Base-by-base conservation (phyloP, 495 filamentous ascomycete species). In the Pseudotulostoma volvatum region DNA sequence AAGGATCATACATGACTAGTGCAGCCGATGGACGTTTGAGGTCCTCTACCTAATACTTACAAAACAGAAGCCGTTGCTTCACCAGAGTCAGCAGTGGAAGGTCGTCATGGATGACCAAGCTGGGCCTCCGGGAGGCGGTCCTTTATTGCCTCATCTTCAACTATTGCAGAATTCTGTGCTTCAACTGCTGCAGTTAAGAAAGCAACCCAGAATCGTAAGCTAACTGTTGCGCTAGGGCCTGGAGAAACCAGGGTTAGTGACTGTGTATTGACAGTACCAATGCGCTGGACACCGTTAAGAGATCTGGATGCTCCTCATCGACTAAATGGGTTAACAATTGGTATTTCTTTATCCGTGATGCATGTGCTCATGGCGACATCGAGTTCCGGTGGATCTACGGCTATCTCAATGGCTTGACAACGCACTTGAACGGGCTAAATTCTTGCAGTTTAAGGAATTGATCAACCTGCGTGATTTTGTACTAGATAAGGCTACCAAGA, bases 111-210 rank as follows among this genome's bases (percentile, higher is more conserved):
- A 4, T 2, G 33, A 35, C 9, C 33, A 35, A 16, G 11, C 21
- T 36, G 34, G 34, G 34, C 7, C 3, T 13, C 34, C 2, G 11
- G 3, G 2, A 36, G 21, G 17, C 34, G 21, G 21, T 3, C 3
- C 3, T 14, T 9, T 18, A 11, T 17, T 2, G 34, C 34, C n/a
- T 19, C 34, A 4, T 36, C 34, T 4, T 15, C n/a, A 3, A 18
- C 34, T 3, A 3, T 3, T 11, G n/a, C 34, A 2, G 34, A 36
- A 36, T 36, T 18, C 37, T 45, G 64, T 4, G 54, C 36, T 18
- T 32, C 47, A 17, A 59, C 43, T 17, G 34, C 58, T 41, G 59
- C 54, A 23, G 52, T 46, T 3, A 63, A 62, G 47, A 59, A 66
- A 46, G 49, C 56, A 2, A 50, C 63, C 17, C 63, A 51, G 53